Evolutionary conservation across 106 monocot species (phyloP), one percentile per base, ranked within the genome.

Genomic region (Allium sativum): DNA sequence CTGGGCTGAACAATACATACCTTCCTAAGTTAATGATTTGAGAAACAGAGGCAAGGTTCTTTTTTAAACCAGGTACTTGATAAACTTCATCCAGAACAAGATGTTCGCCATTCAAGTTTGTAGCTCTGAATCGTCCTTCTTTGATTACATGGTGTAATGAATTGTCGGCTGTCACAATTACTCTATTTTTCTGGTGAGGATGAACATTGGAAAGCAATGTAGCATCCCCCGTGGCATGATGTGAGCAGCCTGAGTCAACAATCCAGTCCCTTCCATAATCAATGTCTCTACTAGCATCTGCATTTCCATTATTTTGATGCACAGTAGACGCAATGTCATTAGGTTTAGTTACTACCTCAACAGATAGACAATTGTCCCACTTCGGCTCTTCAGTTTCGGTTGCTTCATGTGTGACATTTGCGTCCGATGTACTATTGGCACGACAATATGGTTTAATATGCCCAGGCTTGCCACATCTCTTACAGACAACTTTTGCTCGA

Each of bases 251-350:
- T 7, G 52, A 66, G 41, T 66, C 66, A 53, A 66, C 21, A 9
- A 66, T 66, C 53, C 66, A 53, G n/a, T 64, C 66, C 14, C 42
- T 66, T 16, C 42, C 53, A 18, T 66, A 50, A 43, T 66, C 31
- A 13, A 50, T n/a, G 31, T 51, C 10, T 9, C 8, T 12, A 48
- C 14, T 64, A 9, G 6, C 9, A 19, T 7, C 43, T 42, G n/a
- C 8, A 10, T 50, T 18, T 40, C 42, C 11, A 6, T 43, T 40
- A 61, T 9, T 12, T 18, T 21, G 10, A 42, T 15, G n/a, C 42
- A 42, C 12, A 61, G 11, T 14, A 61, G 60, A 40, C 6, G 12
- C 31, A 11, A 42, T 6, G 18, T 61, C 42, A 13, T 10, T 40
- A 42, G 41, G 4, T 13, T 40, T 8, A 42, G 40, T 40, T 6